Base-by-base conservation (phyloP, 164 flowering plant genomes). In the Magnolia sinica region DNA sequence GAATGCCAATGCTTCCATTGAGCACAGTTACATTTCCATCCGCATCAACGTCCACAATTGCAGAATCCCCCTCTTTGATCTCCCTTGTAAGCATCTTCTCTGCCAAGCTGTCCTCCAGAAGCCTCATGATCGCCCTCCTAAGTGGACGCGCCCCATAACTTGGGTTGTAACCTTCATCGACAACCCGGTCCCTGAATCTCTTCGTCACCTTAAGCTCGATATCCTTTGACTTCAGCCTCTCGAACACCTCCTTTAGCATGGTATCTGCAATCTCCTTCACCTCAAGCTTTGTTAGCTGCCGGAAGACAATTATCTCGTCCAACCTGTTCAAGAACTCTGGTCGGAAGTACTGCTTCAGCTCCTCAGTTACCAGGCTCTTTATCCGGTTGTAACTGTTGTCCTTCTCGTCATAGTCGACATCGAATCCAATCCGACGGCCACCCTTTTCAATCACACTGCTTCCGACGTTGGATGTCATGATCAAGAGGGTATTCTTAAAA, bases 391-490 rank as follows among this genome's bases (percentile, higher is more conserved):
- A 92, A 81, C 92, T 90, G 84, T 87, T 88, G 69, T 91, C 97
- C 72, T 92, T 89, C 84, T 88, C 87, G 74, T 89, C 92, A 29
- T 80, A 88, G 77, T 89, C 90, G 10, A 90, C 89, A 72, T 91
- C 92, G 72, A 91, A 93, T 14, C 94, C 95, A 7, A 92, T 86
- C 8, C 87, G 64, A 19, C 92, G 84, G 24, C 91, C 92, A 51
- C 95, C 95, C 80, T 89, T 90, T 85, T 90, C 92, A 49, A 90
- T 90, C 18, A 91, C 93, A 76, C 92, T 93, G 77, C 94, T 89
- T 7, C 83, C 82, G 6, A 77, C 51, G 64, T 78, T 83, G 0
- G 85, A 83, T 37, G 83, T 80, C 79, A 80, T 55, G 2, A 83
- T 80, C 3, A 83, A 29, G 7, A 78, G n/a, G 0, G 83, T 78